Percentiles rank a stretch among this genome's conserved stretches.
phyloP scores from a whole-genome alignment of 352 stramenopile species.

The Phytophthora boehmeriae region DNA sequence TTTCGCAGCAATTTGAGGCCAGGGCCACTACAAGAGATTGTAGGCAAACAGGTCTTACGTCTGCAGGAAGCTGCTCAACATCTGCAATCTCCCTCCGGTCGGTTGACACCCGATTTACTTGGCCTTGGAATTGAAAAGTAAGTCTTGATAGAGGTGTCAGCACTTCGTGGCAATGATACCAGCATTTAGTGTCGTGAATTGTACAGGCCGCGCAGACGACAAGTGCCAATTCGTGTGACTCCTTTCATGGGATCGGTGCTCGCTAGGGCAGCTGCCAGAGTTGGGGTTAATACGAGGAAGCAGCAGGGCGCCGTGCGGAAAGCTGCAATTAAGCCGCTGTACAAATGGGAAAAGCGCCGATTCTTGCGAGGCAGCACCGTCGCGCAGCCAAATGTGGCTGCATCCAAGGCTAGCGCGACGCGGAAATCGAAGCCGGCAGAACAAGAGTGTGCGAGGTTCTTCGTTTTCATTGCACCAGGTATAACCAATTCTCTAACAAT shows the following conservation, averaged over 20 bases:
- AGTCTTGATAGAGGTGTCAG: neutral
- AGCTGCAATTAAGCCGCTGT: constrained; percentile 48
- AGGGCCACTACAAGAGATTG: constrained; percentile 53
- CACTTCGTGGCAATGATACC: neutral
- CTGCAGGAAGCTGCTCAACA: constrained; percentile 38
- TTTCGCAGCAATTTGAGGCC: constrained; percentile 48
- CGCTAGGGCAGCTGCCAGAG: constrained; percentile 24
- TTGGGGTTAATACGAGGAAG: constrained; percentile 36
- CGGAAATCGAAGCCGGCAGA: constrained; percentile 17
- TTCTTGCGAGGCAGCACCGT: constrained; percentile 25
- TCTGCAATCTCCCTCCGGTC: constrained; percentile 29
- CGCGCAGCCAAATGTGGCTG: constrained; percentile 18
- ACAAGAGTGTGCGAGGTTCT: constrained; percentile 19
- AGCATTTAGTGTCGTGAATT: neutral
- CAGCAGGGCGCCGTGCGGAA: constrained; percentile 36
- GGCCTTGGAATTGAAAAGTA: constrained; percentile 20
- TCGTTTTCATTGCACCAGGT: neutral
- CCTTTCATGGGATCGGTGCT: constrained; percentile 41
- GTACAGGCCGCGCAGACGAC: constrained; percentile 24
- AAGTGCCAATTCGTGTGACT: constrained; percentile 27
- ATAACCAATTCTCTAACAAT: too few species aligned
- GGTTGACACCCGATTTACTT: constrained; percentile 17
- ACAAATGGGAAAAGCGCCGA: constrained; percentile 58
- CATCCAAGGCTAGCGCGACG: constrained; percentile 12
- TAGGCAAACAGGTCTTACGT: constrained; percentile 49